Percentiles rank a stretch among this genome's conserved stretches.
phyloP scores from a whole-genome alignment of 2,329 filamentous ascomycete genomes.

The Curvularia lunata region DNA sequence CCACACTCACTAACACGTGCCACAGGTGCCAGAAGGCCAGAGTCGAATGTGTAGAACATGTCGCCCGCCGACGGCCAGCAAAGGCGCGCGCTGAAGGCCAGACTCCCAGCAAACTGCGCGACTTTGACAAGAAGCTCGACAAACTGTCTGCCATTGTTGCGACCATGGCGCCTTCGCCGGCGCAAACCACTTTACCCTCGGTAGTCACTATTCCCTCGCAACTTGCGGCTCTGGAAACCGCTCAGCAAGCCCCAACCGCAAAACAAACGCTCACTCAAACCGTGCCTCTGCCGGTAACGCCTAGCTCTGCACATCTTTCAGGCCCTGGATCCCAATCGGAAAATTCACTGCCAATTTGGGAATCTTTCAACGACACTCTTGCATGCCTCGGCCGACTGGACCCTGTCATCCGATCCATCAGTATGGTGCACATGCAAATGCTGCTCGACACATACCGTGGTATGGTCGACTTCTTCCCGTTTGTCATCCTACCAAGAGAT shows the following conservation, averaged over 20 bases:
- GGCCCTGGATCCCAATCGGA: conserved; percentile 35
- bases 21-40: conserved; percentile 47
- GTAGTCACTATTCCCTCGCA: conserved; percentile 33
- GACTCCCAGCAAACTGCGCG: conserved; percentile 38
- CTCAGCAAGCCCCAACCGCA: conserved; percentile 25
- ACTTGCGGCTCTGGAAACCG: conserved; percentile 22
- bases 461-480: conserved; percentile 47
- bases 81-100: conserved; percentile 39
- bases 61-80: conserved; percentile 45
- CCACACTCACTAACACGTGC: conserved; percentile 39
- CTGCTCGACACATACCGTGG: conserved; percentile 40
- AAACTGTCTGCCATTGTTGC: conserved; percentile 43
- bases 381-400: conserved; percentile 41
- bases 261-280: conserved; percentile 21
- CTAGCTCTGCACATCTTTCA: conserved; percentile 31
- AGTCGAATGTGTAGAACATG: conserved; percentile 47
- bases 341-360: conserved; percentile 41
- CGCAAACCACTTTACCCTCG: conserved; percentile 35
- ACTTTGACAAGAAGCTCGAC: conserved; percentile 46
- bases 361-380: conserved; percentile 42
- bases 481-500: conserved; percentile 41
- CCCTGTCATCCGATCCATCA: conserved; percentile 44
- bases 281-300: conserved; percentile 22
- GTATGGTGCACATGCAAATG: conserved; percentile 44
- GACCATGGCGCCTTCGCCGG: conserved; percentile 33